Evolutionary conservation across 441 rosid species (phyloP).

Genomic region (Populus tomentosa): DNA sequence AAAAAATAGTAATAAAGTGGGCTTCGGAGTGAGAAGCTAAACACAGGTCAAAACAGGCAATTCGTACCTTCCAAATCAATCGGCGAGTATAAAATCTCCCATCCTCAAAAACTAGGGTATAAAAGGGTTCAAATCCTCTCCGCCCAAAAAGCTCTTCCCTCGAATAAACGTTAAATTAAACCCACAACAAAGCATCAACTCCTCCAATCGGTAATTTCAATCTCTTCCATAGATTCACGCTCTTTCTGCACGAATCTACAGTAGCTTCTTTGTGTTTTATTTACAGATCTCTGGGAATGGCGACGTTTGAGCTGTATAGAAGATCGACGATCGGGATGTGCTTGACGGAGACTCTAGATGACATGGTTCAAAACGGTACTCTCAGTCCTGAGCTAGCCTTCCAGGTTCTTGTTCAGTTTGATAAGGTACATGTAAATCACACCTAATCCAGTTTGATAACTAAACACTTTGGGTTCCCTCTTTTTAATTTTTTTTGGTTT

Average conservation of each 20-base stretch:
- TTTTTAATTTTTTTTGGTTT: background rate
- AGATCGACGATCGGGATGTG: constrained; percentile 97
- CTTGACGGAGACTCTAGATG: constrained; percentile 90
- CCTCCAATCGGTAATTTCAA: background rate
- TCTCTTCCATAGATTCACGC: background rate
- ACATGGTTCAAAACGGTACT: constrained; percentile 90
- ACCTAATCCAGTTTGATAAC: background rate
- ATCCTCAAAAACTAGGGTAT: constrained; percentile 85
- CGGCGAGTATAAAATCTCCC: constrained; percentile 56
- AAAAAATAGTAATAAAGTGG: background rate
- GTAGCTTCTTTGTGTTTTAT: background rate
- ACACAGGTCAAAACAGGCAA: constrained; percentile 35
- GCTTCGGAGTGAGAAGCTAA: background rate
- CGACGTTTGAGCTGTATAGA: constrained; percentile 94
- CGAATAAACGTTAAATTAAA: constrained; percentile 27
- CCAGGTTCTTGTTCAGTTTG: constrained; percentile 95
- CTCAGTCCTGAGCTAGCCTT: constrained; percentile 94
- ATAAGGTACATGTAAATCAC: constrained; percentile 68
- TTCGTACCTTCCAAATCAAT: background rate
- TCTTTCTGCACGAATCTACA: background rate
- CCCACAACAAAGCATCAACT: constrained; percentile 14
- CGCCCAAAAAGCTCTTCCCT: constrained; percentile 41
- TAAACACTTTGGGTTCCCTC: background rate
- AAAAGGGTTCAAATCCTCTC: constrained; percentile 57
- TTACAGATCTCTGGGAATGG: constrained; percentile 61